Percentiles rank a stretch among this genome's conserved stretches.
Conservation (phyloP, 805 yeast genomes). For the Maudiozyma saulgeensis region DNA sequence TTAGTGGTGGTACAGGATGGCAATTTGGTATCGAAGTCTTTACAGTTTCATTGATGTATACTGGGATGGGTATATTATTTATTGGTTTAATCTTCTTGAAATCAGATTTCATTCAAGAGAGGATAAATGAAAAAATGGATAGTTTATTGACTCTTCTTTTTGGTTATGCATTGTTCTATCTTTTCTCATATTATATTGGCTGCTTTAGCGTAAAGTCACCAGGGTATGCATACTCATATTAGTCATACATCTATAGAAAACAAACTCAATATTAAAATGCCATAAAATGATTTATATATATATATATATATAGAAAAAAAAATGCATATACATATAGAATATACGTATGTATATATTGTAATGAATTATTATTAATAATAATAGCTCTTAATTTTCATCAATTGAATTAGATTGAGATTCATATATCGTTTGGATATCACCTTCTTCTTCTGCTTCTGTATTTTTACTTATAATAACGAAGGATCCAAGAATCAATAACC, state of each 20-base stretch:
- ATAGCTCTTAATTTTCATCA: neutral
- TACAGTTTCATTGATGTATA: constrained; percentile 43
- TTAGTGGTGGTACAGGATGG: constrained; percentile 56
- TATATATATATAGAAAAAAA: neutral
- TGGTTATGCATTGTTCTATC: constrained; percentile 12
- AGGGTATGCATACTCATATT: constrained; percentile 19
- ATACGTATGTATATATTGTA: too few species aligned
- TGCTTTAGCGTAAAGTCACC: constrained; percentile 24
- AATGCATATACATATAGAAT: neutral
- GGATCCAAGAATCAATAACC: constrained; percentile 67
- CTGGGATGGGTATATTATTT: constrained; percentile 35
- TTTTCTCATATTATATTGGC: constrained; percentile 18
- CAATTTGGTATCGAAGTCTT: constrained; percentile 65
- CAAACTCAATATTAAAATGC: neutral
- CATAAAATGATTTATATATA: neutral
- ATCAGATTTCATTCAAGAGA: neutral
- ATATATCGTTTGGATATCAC: neutral
- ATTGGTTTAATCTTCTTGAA: constrained; percentile 33
- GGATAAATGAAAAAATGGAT: constrained; percentile 9
- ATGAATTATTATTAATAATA: too few species aligned
- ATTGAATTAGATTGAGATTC: neutral
- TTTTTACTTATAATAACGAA: constrained; percentile 76
- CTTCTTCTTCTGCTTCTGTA: constrained; percentile 49
- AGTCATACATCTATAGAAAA: neutral
- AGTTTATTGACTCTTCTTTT: constrained; percentile 11